Percentiles rank a stretch among this genome's conserved stretches.
phyloP scores from a whole-genome alignment of 257 asterid genomes.

The Solanum pinnatisectum region DNA sequence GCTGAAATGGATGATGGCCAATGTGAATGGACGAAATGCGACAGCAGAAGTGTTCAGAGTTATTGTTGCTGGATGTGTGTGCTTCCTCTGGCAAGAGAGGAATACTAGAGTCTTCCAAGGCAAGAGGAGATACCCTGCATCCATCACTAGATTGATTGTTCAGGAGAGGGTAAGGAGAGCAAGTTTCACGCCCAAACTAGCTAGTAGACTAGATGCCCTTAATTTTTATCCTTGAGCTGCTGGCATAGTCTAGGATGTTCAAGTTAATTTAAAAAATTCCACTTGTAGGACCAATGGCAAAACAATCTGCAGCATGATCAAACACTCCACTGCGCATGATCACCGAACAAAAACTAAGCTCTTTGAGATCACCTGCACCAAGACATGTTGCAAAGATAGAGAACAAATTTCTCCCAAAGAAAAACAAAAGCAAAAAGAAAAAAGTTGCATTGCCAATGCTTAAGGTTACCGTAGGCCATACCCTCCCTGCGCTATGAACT shows the following conservation, averaged over 20 bases:
- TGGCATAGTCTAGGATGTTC: background rate
- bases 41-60: background rate
- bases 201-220: background rate
- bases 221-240: background rate
- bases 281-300: background rate
- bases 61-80: background rate
- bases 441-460: background rate
- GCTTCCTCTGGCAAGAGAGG: background rate
- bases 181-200: background rate
- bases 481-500: background rate
- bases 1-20: background rate
- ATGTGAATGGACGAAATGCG: background rate
- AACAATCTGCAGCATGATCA: background rate
- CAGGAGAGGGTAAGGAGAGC: background rate
- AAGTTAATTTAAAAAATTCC: background rate
- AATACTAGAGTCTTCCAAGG: background rate
- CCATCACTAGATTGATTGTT: background rate
- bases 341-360: background rate
- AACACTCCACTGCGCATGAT: background rate
- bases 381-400: background rate
- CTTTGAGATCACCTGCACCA: background rate
- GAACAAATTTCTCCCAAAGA: background rate
- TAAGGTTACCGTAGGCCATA: background rate
- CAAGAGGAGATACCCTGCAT: background rate
- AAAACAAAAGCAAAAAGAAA: background rate